Conservation (phyloP, 768 basidiomycete genomes). For the Psilocybe cyanescens region DNA sequence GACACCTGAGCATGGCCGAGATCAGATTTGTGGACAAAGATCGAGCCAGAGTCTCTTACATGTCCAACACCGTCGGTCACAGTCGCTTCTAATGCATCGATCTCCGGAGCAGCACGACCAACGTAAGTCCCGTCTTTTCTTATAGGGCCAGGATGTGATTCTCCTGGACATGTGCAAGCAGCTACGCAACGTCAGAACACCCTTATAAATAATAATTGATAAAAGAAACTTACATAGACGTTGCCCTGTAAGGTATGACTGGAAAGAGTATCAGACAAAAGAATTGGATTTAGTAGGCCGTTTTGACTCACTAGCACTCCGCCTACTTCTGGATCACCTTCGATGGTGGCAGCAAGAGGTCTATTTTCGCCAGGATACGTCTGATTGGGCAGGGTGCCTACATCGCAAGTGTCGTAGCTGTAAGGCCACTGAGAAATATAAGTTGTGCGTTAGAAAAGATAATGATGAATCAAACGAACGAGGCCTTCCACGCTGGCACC, state of each 20-base stretch:
- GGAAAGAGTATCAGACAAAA: not conserved
- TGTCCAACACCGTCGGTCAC: conserved; percentile 32
- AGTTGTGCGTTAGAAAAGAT: not conserved
- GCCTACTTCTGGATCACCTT: conserved; percentile 43
- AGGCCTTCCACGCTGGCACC: conserved; percentile 68
- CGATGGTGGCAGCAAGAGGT: conserved; percentile 48
- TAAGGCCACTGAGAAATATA: conserved; percentile 56
- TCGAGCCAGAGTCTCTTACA: conserved; percentile 15
- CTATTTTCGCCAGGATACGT: conserved; percentile 55
- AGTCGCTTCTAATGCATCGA: conserved; percentile 66
- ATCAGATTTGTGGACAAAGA: not conserved
- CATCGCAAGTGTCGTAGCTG: conserved; percentile 74
- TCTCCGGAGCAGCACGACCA: conserved; percentile 66
- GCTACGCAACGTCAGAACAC: conserved; percentile 16
- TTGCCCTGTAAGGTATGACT: conserved; percentile 75
- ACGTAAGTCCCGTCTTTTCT: conserved; percentile 54
- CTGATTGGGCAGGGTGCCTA: conserved; percentile 82
- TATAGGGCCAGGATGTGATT: conserved; percentile 44
- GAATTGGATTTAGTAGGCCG: not conserved
- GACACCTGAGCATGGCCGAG: conserved; percentile 41
- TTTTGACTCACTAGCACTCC: conserved; percentile 33
- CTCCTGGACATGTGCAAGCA: conserved; percentile 44
- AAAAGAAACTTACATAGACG: conserved; percentile 30
- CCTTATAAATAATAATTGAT: not conserved
- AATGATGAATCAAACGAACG: conserved; percentile 34